Percentiles rank a stretch among this genome's conserved stretches.
phyloP scores from a whole-genome alignment of 805 yeast genomes.

The Yarrowia bubula region DNA sequence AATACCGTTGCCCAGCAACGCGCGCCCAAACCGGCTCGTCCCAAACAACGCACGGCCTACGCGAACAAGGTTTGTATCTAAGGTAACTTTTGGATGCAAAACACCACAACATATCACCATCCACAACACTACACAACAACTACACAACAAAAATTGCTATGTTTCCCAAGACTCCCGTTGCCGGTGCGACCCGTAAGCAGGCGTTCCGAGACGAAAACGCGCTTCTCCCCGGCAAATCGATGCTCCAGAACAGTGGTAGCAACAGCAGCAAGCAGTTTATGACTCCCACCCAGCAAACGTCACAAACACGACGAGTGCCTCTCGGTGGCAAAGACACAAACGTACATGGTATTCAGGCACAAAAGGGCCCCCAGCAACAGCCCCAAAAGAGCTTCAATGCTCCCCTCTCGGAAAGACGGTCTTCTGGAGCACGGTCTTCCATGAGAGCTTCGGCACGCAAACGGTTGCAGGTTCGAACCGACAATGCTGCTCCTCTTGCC shows the following conservation, averaged over 20 bases:
- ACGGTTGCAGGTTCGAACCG: constrained; percentile 13
- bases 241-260: neutral
- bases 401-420: neutral
- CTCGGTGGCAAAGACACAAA: constrained; percentile 14
- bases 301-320: neutral
- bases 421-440: neutral
- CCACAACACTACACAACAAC: neutral
- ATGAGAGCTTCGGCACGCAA: constrained; percentile 9
- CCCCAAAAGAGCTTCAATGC: neutral
- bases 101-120: constrained; percentile 13
- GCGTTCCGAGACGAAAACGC: constrained; percentile 17
- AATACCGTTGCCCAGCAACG: neutral
- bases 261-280: neutral
- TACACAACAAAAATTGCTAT: neutral
- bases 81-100: too few relatives aligned
- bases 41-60: neutral
- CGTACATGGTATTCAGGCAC: neutral
- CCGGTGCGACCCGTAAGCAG: constrained; percentile 4
- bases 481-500: neutral
- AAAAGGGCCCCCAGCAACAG: neutral
- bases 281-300: neutral
- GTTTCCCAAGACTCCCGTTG: constrained; percentile 23
- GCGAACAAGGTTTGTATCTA: too few relatives aligned
- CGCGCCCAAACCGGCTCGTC: neutral
- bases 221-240: neutral